Base-by-base conservation (phyloP, 345 rosid species). In the Syzygium aromaticum region DNA sequence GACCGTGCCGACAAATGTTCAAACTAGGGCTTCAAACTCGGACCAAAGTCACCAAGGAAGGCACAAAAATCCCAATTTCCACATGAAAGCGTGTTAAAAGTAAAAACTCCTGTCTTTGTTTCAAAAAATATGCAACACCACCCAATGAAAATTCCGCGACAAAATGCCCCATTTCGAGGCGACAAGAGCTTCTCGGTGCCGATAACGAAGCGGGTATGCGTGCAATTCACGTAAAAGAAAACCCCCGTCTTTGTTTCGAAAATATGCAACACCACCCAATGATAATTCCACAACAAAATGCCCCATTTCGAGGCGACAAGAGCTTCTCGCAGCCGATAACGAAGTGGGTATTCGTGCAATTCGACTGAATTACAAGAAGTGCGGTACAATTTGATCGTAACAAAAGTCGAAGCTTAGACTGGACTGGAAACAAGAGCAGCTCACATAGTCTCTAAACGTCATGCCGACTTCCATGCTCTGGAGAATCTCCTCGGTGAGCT, bases 381-480 rank as follows among this genome's bases (percentile, higher is more conserved):
- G 85, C 28, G 22, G 53, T 15, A 15, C 85, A 46, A 25, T 52
- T 52, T 15, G 85, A 23, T 30, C 38, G 43, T 38, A 27, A 15
- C 49, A 53, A 40, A 43, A 84, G 43, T 7, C 54, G 40, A n/a
- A 84, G 43, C 54, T 52, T 52, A 84, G 12, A 2, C 54, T 30
- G 85, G 56, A 52, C 85, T 27, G 38, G 23, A 27, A 84, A 19
- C 28, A 84, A 84, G 57, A 84, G 51, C 80, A 43, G 77, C 59
- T 88, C 92, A 97, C 99, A 84, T 95, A 98, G 91, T 98, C 99
- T 89, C 95, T 91, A 77, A 96, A 98, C 85, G 93, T 93, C 92
- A 95, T 93, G 90, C 98, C 98, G 67, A 94, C 93, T 92, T 96
- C 99, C 99, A 98, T 96, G 94, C 99, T 95, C 91, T 94, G 96